Conservation (phyloP, 2,329 filamentous ascomycete species). For the Alternaria ethzedia region DNA sequence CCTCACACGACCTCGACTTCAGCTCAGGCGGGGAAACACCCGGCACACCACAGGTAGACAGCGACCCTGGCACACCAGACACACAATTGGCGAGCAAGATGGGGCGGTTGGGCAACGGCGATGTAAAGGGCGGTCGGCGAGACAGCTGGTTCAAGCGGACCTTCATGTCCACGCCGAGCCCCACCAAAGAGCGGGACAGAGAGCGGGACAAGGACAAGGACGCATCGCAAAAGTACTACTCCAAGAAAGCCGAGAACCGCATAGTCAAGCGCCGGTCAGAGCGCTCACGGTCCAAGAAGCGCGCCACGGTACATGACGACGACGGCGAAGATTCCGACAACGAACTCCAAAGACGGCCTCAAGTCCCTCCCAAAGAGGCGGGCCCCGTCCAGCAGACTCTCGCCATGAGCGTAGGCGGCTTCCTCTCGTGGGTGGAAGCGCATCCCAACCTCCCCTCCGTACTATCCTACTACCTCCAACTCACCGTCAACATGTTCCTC, state of each 20-base stretch:
- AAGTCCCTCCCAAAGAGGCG: not conserved
- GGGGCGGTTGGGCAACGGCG: slow-evolving; percentile 32
- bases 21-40: slow-evolving; percentile 59
- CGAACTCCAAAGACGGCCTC: slow-evolving; percentile 8
- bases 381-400: slow-evolving; percentile 28
- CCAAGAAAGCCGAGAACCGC: slow-evolving; percentile 49
- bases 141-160: slow-evolving; percentile 41
- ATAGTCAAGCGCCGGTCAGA: slow-evolving; percentile 40
- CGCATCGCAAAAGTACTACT: slow-evolving; percentile 37
- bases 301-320: slow-evolving; percentile 16
- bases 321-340: slow-evolving; percentile 38
- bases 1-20: slow-evolving; percentile 48
- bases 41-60: slow-evolving; percentile 53
- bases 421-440: slow-evolving; percentile 68
- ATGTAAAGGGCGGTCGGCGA: slow-evolving; percentile 40
- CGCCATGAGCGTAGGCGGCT: slow-evolving; percentile 49
- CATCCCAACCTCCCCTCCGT: slow-evolving; percentile 71
- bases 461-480: slow-evolving; percentile 70
- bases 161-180: slow-evolving; percentile 43
- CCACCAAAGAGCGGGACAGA: slow-evolving; percentile 45
- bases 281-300: slow-evolving; percentile 35
- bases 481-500: slow-evolving; percentile 69
- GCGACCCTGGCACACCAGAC: slow-evolving; percentile 52
- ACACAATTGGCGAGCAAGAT: slow-evolving; percentile 39
- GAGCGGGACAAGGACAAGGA: slow-evolving; percentile 16